Evolutionary conservation across 2,329 filamentous ascomycete species (phyloP).

Genomic region (Arthrobotrys musiformis): DNA sequence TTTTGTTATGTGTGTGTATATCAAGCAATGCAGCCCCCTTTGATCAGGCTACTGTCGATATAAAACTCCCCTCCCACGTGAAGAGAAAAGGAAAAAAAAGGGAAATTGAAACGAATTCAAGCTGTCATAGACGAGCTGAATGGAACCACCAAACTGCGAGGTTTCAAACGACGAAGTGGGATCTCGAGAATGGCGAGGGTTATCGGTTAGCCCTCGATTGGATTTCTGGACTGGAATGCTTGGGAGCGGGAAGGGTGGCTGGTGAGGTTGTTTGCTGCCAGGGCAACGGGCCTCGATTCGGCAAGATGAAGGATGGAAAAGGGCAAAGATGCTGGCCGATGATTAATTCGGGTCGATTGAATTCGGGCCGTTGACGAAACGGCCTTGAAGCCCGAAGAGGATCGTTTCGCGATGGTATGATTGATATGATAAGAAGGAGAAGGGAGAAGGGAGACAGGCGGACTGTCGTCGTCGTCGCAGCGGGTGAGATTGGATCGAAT

Average conservation of each 20-base stretch:
- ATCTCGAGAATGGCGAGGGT: constrained; percentile 13
- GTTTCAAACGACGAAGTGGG: constrained; percentile 8
- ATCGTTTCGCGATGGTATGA: constrained; percentile 3
- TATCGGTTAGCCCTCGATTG: constrained; percentile 8
- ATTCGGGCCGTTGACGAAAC: not conserved
- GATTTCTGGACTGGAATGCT: constrained; percentile 26
- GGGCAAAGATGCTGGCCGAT: not conserved
- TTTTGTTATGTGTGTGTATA: not conserved
- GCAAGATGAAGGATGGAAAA: constrained; percentile 19
- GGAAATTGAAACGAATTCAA: constrained; percentile 19
- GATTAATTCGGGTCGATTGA: too few species aligned
- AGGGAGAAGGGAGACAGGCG: not conserved
- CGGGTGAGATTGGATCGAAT: constrained; percentile 24
- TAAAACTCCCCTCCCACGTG: not conserved
- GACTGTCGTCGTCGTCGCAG: constrained; percentile 20
- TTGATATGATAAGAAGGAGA: not conserved
- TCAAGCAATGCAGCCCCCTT: constrained; percentile 4
- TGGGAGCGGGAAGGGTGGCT: constrained; percentile 31
- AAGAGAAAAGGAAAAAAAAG: too few species aligned
- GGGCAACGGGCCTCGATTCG: constrained; percentile 45
- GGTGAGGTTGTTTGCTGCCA: constrained; percentile 50
- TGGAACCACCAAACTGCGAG: constrained; percentile 4
- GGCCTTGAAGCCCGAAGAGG: not conserved
- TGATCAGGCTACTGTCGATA: not conserved
- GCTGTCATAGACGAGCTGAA: constrained; percentile 16